These are phyloP conservation scores for Inosperma sp. DNA, from an alignment of 768 basidiomycete genomes.

Conservation along the genomic window DNA sequence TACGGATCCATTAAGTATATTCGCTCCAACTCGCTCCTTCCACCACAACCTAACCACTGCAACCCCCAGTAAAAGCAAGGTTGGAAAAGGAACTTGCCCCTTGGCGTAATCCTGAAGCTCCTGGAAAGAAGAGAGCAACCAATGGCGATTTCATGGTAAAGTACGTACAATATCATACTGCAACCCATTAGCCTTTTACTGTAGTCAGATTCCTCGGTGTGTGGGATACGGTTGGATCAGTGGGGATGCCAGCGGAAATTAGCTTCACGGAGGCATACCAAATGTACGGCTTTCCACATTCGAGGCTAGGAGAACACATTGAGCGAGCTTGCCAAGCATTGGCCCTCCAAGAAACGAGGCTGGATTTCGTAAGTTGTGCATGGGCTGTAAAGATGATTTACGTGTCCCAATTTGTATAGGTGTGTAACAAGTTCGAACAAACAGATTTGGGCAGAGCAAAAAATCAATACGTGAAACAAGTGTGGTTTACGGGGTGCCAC, in stretches of 20 bases:
- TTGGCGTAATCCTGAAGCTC: no score
- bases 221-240: constrained; percentile 72
- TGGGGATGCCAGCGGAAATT: constrained; percentile 69
- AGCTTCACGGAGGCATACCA: constrained; percentile 39
- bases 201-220: constrained; percentile 58
- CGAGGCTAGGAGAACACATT: constrained; percentile 55
- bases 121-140: no score
- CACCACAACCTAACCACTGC: no score
- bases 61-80: no score
- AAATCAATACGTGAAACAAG: constrained; percentile 60
- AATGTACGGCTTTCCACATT: constrained; percentile 64
- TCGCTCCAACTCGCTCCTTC: no score
- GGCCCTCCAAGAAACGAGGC: constrained; percentile 62
- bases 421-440: constrained; percentile 60
- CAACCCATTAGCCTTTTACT: constrained; percentile 4
- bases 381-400: neutral
- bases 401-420: constrained; percentile 32
- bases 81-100: no score
- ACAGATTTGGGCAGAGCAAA: constrained; percentile 46
- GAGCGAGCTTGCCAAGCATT: constrained; percentile 64
- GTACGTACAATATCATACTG: constrained; percentile 32
- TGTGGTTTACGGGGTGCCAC: constrained; percentile 63
- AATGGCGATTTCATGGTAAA: constrained; percentile 56
- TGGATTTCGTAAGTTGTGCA: constrained; percentile 54
- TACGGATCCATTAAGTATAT: no score